Percentiles rank a stretch among this genome's conserved stretches.
Evolutionary conservation across 805 yeast species (phyloP).

Genomic region (Ogataea naganishii): DNA sequence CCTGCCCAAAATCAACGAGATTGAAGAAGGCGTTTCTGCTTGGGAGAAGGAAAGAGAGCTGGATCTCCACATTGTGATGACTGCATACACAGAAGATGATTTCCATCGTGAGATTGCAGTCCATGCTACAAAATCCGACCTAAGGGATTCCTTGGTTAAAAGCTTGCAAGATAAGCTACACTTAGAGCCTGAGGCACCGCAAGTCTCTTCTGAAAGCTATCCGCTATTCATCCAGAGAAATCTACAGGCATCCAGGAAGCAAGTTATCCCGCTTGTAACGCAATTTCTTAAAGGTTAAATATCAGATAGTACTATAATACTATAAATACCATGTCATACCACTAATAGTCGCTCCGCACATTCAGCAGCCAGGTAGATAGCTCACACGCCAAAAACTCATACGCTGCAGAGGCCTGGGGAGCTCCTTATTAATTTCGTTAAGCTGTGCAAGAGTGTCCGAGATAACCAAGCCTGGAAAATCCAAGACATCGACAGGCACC

Average conservation of each 20-base stretch:
- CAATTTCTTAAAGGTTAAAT: slow-evolving; percentile 2
- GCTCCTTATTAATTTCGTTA: slow-evolving; percentile 13
- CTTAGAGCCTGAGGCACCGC: slow-evolving; percentile 8
- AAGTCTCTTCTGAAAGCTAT: slow-evolving; percentile 3
- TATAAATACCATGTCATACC: neutral
- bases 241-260: slow-evolving; percentile 68
- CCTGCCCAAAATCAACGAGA: slow-evolving; percentile 24
- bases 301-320: neutral
- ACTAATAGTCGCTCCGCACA: slow-evolving; percentile 1
- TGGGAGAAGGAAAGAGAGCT: slow-evolving; percentile 23
- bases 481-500: slow-evolving; percentile 31
- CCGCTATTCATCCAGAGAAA: slow-evolving; percentile 38
- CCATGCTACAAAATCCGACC: slow-evolving; percentile 5
- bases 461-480: slow-evolving; percentile 23
- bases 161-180: slow-evolving; percentile 17
- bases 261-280: slow-evolving; percentile 61
- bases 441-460: slow-evolving; percentile 22
- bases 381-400: slow-evolving; percentile 23
- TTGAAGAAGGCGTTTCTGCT: slow-evolving; percentile 14
- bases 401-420: slow-evolving; percentile 24
- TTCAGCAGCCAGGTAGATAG: slow-evolving; percentile 14
- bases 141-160: slow-evolving; percentile 9
- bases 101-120: slow-evolving; percentile 39
- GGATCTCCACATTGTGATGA: slow-evolving; percentile 39
- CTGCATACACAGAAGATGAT: slow-evolving; percentile 27